Evolutionary conservation across 352 stramenopile genomes (phyloP).

Genomic region (Globisporangium sylvaticum): DNA sequence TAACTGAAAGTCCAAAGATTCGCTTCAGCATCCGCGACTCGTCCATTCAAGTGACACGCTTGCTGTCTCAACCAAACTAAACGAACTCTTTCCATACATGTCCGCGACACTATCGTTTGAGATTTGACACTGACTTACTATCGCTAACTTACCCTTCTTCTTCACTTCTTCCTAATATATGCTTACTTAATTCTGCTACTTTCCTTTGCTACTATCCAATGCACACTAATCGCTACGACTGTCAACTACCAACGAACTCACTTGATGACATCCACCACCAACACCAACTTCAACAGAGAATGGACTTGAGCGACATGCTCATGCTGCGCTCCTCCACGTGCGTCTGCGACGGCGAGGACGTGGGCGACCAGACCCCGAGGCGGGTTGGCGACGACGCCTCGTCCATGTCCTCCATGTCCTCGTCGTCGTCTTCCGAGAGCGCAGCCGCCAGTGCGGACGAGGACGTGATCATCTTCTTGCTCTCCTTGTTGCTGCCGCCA

Average conservation of each 20-base stretch:
- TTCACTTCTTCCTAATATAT: background rate
- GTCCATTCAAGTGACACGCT: background rate
- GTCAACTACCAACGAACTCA: background rate
- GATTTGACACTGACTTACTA: background rate
- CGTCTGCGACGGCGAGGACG: constrained; percentile 13
- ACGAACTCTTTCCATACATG: background rate
- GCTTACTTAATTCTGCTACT: background rate
- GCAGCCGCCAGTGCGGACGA: constrained; percentile 22
- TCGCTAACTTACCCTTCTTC: background rate
- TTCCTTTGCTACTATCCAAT: background rate
- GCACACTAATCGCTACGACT: background rate
- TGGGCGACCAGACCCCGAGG: constrained; percentile 13
- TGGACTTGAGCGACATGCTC: constrained; percentile 74
- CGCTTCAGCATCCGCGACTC: background rate
- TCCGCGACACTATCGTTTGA: background rate
- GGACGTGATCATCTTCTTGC: constrained; percentile 32
- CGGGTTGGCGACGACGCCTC: constrained; percentile 10
- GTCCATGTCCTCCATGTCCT: constrained; percentile 21
- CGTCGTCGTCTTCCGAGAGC: constrained; percentile 33
- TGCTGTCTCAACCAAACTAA: background rate
- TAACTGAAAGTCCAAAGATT: background rate
- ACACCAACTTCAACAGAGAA: constrained; percentile 47
- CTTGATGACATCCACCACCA: background rate
- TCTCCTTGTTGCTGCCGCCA: background rate
- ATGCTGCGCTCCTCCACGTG: constrained; percentile 31